phyloP scores from a whole-genome alignment of 805 yeast species.

The Candida yuanshanica region DNA sequence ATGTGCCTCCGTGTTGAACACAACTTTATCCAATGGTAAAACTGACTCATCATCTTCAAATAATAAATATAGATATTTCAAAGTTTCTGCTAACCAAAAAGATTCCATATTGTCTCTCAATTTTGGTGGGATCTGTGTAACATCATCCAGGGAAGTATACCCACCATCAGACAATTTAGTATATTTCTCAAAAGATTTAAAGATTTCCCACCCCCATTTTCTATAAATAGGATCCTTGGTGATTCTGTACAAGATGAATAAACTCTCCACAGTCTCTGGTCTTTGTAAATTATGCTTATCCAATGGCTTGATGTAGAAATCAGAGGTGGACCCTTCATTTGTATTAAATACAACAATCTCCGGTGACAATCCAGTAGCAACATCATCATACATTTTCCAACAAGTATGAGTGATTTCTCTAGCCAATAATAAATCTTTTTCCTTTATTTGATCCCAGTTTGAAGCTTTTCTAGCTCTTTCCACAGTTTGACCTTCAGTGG shows the following conservation, averaged over 20 bases:
- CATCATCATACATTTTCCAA: conserved; percentile 73
- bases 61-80: conserved; percentile 75
- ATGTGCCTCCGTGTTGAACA: conserved; percentile 92
- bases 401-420: conserved; percentile 76
- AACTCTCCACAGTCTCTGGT: conserved; percentile 90
- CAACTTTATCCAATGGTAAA: conserved; percentile 61
- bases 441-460: conserved; percentile 53
- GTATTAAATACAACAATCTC: conserved; percentile 83
- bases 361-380: conserved; percentile 76
- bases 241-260: conserved; percentile 72
- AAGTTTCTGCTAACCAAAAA: conserved; percentile 91
- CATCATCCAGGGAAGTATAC: conserved; percentile 64
- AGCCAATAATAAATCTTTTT: conserved; percentile 62
- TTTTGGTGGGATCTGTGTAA: conserved; percentile 48
- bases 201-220: conserved; percentile 86
- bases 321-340: conserved; percentile 38
- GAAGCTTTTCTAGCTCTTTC: conserved; percentile 47
- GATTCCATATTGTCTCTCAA: conserved; percentile 76
- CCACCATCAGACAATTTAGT: conserved; percentile 45
- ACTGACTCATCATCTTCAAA: conserved; percentile 65
- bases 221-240: conserved; percentile 79
- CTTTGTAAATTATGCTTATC: conserved; percentile 86
- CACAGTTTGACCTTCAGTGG: conserved; percentile 66
- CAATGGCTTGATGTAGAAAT: conserved; percentile 60
- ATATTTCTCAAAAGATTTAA: conserved; percentile 59